Evolutionary conservation across 1,284 basidiomycete genomes (phyloP).

Genomic region (Volvariella surrecta): DNA sequence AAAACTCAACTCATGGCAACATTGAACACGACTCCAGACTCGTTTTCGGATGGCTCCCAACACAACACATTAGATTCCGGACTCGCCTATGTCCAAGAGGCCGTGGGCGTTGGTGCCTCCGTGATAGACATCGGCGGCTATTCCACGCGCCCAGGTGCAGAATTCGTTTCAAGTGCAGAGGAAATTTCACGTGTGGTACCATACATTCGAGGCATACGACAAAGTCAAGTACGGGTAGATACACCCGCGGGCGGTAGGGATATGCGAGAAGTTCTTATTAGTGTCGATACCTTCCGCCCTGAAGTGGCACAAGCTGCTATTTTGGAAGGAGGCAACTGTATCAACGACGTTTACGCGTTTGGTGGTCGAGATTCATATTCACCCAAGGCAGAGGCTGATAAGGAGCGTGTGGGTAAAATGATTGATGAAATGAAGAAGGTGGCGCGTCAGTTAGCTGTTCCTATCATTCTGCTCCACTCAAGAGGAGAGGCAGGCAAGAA

Average conservation of each 20-base stretch:
- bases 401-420: slow-evolving; percentile 23
- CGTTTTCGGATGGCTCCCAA: slow-evolving; percentile 85
- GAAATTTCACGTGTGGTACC: slow-evolving; percentile 75
- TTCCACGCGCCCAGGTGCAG: slow-evolving; percentile 80
- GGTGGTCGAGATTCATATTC: slow-evolving; percentile 30
- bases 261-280: slow-evolving; percentile 53
- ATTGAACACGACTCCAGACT: slow-evolving; percentile 93
- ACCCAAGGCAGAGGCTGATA: slow-evolving; percentile 15
- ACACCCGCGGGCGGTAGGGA: slow-evolving; percentile 5
- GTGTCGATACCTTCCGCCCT: slow-evolving; percentile 89
- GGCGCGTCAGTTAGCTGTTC: slow-evolving; percentile 54
- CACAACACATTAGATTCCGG: slow-evolving; percentile 44
- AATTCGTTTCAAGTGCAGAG: slow-evolving; percentile 61
- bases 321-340: slow-evolving; percentile 81
- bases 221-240: background rate
- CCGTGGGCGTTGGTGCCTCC: slow-evolving; percentile 51
- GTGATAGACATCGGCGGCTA: slow-evolving; percentile 94
- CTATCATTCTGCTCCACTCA: slow-evolving; percentile 92
- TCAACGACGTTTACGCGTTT: slow-evolving; percentile 92
- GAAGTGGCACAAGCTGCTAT: slow-evolving; percentile 76
- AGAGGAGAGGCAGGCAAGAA: slow-evolving; percentile 71
- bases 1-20: slow-evolving; percentile 87
- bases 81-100: slow-evolving; percentile 35
- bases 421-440: slow-evolving; percentile 57
- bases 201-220: slow-evolving; percentile 43